Percentiles rank a stretch among this genome's conserved stretches.
These are phyloP conservation scores for Amanita rimosa DNA, from an alignment of 768 basidiomycete genomes.

Conservation along the genomic window DNA sequence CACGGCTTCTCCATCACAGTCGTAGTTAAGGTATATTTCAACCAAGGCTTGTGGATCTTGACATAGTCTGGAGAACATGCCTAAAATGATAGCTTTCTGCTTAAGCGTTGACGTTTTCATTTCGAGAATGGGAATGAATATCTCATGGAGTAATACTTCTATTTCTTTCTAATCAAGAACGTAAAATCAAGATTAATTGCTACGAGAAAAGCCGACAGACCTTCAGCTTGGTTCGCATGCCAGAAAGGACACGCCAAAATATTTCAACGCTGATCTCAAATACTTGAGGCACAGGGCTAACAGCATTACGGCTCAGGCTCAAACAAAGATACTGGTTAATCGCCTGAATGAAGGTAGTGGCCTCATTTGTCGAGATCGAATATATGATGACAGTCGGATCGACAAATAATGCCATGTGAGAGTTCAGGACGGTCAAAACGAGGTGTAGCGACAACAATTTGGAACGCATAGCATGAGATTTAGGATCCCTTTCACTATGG, in stretches of 20 bases:
- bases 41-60: constrained; percentile 97
- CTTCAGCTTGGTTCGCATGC: constrained; percentile 94
- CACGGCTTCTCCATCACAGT: constrained; percentile 88
- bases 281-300: constrained; percentile 90
- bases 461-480: constrained; percentile 95
- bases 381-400: constrained; percentile 86
- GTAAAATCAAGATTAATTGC: constrained; percentile 7
- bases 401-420: constrained; percentile 83
- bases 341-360: constrained; percentile 84
- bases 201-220: constrained; percentile 27
- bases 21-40: constrained; percentile 98
- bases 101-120: constrained; percentile 94
- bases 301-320: constrained; percentile 87
- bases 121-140: constrained; percentile 96
- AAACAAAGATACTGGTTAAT: constrained; percentile 94
- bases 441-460: constrained; percentile 92
- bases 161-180: constrained; percentile 81
- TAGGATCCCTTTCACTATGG: constrained; percentile 85
- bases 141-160: constrained; percentile 95
- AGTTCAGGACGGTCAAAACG: constrained; percentile 83
- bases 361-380: constrained; percentile 80
- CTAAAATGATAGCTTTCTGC: constrained; percentile 88
- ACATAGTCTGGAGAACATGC: constrained; percentile 78
- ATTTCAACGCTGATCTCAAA: constrained; percentile 98
- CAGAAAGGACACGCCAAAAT: constrained; percentile 92